phyloP scores from a whole-genome alignment of 805 yeast genomes.

The Tetrapisispora nanseiensis region DNA sequence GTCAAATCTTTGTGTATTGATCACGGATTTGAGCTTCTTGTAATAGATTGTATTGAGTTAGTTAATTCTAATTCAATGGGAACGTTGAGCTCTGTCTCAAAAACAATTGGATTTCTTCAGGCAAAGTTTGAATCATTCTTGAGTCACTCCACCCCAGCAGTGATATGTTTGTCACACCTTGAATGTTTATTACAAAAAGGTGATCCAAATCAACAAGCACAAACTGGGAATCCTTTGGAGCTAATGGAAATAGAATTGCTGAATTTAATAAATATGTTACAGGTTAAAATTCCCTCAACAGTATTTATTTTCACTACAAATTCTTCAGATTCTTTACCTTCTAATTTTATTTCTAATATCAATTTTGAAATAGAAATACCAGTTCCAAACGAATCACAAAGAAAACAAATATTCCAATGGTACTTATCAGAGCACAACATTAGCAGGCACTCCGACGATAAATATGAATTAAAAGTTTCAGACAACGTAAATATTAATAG shows the following conservation, averaged over 20 bases:
- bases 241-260: conserved; percentile 40
- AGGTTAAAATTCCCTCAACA: conserved; percentile 28
- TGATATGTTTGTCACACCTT: conserved; percentile 59
- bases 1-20: conserved; percentile 45
- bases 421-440: conserved; percentile 31
- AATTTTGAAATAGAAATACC: conserved; percentile 68
- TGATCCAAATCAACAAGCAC: conserved; percentile 46
- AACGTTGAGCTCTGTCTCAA: conserved; percentile 53
- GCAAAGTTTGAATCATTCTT: conserved; percentile 66
- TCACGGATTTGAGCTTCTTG: conserved; percentile 57
- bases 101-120: conserved; percentile 64
- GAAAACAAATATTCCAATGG: conserved; percentile 51
- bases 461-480: conserved; percentile 1
- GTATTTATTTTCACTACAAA: conserved; percentile 58
- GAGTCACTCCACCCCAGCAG: conserved; percentile 35
- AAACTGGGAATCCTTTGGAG: conserved; percentile 25
- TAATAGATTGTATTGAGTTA: conserved; percentile 53
- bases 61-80: conserved; percentile 31
- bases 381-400: conserved; percentile 73
- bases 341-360: conserved; percentile 52
- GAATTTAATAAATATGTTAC: conserved; percentile 47
- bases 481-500: conserved; percentile 38
- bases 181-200: conserved; percentile 62
- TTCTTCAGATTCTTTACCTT: conserved; percentile 61
- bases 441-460: conserved; percentile 4